Conservation (phyloP, 2,329 filamentous ascomycete genomes). For the Fusarium proliferatum region DNA sequence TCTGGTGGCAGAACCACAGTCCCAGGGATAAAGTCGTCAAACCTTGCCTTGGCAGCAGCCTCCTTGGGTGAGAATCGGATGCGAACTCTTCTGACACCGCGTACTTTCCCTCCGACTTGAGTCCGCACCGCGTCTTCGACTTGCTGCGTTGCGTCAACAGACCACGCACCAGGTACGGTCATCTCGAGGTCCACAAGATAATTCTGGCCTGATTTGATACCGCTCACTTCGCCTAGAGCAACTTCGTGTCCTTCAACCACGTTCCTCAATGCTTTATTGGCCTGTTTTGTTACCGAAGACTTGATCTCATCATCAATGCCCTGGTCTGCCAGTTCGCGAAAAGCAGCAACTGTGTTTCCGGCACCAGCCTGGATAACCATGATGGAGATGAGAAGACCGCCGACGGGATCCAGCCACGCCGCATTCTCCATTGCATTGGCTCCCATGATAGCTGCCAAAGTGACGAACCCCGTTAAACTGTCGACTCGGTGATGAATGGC, state of each 20-base stretch:
- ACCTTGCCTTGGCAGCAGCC: constrained; percentile 64
- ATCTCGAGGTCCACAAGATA: constrained; percentile 93
- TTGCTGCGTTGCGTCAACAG: constrained; percentile 73
- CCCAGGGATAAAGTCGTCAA: constrained; percentile 82
- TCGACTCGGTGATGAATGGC: constrained; percentile 97
- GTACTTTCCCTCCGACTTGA: constrained; percentile 78
- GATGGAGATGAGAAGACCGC: constrained; percentile 89
- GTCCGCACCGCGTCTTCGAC: constrained; percentile 81
- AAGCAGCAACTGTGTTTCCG: constrained; percentile 82
- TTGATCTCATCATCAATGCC: constrained; percentile 88
- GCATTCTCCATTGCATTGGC: constrained; percentile 88
- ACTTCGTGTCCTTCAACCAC: constrained; percentile 67
- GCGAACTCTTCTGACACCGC: constrained; percentile 84
- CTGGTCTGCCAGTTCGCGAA: constrained; percentile 91
- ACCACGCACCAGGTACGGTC: constrained; percentile 80
- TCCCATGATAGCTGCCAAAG: constrained; percentile 86
- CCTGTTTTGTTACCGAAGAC: constrained; percentile 74
- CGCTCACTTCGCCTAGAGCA: constrained; percentile 81
- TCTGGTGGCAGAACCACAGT: constrained; percentile 74
- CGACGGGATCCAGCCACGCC: constrained; percentile 93
- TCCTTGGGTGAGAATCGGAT: constrained; percentile 84
- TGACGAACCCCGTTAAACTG: constrained; percentile 93
- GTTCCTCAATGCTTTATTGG: constrained; percentile 66
- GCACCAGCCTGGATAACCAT: constrained; percentile 93
- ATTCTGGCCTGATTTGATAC: constrained; percentile 96